Conservation (phyloP, 768 basidiomycete species). For the Tephrocybe sp. region DNA sequence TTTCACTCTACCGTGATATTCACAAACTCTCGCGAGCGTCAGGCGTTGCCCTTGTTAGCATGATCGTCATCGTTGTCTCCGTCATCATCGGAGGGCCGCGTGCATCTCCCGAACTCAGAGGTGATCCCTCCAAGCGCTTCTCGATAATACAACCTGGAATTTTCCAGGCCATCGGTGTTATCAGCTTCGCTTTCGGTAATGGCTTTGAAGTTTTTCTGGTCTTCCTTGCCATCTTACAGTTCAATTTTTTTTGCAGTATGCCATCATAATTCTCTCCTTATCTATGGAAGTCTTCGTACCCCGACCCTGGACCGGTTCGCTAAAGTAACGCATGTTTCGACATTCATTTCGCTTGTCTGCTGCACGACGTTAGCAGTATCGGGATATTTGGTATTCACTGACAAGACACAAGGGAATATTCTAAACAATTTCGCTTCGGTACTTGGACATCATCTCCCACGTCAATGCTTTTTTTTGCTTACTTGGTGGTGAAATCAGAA, state of each 20-base stretch:
- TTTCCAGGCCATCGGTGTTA: conserved; percentile 96
- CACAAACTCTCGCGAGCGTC: conserved; percentile 95
- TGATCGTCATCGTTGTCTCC: conserved; percentile 87
- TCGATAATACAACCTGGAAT: conserved; percentile 77
- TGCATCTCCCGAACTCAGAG: conserved; percentile 69
- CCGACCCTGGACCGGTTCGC: conserved; percentile 95
- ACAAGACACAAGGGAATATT: conserved; percentile 93
- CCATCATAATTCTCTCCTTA: conserved; percentile 95
- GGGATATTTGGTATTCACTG: conserved; percentile 85
- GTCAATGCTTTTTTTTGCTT: background rate
- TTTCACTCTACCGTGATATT: conserved; percentile 95
- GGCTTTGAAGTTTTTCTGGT: background rate
- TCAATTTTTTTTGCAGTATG: conserved; percentile 59
- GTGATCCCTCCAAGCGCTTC: conserved; percentile 71
- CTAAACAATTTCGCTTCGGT: conserved; percentile 90
- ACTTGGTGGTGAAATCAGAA: conserved; percentile 37
- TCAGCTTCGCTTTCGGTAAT: conserved; percentile 85
- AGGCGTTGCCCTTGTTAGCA: conserved; percentile 85
- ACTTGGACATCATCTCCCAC: conserved; percentile 16
- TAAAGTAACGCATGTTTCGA: conserved; percentile 90
- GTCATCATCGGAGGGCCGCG: conserved; percentile 83
- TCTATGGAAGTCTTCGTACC: conserved; percentile 89
- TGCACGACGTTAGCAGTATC: conserved; percentile 83
- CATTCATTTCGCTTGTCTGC: conserved; percentile 76
- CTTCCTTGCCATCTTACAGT: background rate